Percentiles rank a stretch among this genome's conserved stretches.
Evolutionary conservation across 257 asterid genomes (phyloP).

Genomic region (Fraxinus anomala): DNA sequence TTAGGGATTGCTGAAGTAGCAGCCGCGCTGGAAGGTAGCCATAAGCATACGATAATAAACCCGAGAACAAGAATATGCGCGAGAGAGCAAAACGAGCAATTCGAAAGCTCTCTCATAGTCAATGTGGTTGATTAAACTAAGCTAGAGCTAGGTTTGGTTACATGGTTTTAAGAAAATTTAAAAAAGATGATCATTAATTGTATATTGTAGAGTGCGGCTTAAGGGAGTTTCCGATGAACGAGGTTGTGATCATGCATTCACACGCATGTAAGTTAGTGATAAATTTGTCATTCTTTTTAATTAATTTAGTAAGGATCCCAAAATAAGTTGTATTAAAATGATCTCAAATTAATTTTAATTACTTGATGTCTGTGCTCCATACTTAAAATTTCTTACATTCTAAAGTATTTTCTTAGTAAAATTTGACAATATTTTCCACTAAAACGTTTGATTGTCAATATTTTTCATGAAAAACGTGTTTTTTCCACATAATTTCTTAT

Average conservation of each 20-base stretch:
- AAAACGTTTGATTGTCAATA: no score
- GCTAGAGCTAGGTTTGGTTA: neutral
- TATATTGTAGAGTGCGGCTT: constrained; percentile 23
- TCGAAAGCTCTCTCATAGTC: constrained; percentile 32
- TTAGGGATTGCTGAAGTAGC: constrained; percentile 23
- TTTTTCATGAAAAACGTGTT: no score
- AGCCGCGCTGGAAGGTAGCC: constrained; percentile 6
- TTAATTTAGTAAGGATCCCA: neutral
- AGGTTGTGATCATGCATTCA: neutral
- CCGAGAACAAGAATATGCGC: neutral
- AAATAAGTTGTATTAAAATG: no score
- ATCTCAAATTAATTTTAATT: no score
- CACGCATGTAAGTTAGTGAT: neutral
- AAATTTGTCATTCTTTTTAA: neutral
- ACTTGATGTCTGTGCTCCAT: no score
- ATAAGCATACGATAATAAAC: constrained; percentile 3
- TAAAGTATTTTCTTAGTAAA: no score
- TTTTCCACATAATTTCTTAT: no score
- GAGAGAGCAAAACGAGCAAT: constrained; percentile 16
- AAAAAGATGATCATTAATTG: constrained; percentile 16
- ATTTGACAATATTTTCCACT: neutral
- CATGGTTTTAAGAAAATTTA: constrained; percentile 20
- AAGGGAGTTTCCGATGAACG: constrained; percentile 11
- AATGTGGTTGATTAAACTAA: constrained; percentile 1
- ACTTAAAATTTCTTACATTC: no score